These are phyloP conservation scores for Bryoglossum gracile DNA, from an alignment of 495 filamentous ascomycete genomes.

Conservation along the genomic window DNA sequence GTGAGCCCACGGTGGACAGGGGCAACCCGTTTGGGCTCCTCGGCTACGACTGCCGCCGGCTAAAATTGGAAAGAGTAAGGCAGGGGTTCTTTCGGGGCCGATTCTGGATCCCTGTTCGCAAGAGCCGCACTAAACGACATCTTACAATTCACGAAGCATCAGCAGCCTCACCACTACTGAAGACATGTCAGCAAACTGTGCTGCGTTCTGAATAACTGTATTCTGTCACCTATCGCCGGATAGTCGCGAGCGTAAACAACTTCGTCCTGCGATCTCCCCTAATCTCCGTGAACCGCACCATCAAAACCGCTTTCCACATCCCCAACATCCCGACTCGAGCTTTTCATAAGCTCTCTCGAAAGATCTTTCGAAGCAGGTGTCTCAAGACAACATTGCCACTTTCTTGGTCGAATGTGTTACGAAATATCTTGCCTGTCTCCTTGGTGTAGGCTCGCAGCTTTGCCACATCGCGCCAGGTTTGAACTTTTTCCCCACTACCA, in stretches of 20 bases:
- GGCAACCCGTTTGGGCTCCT: no score
- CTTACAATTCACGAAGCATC: neutral
- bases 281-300: constrained; percentile 4
- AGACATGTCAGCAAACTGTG: constrained; percentile 7
- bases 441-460: constrained; percentile 18
- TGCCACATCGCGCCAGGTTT: constrained; percentile 17
- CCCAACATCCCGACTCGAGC: constrained; percentile 10
- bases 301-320: constrained; percentile 13
- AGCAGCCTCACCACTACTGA: neutral
- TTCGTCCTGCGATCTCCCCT: constrained; percentile 8
- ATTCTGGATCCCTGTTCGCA: no score
- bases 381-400: constrained; percentile 6
- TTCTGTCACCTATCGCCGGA: neutral
- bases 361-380: neutral
- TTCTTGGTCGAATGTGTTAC: constrained; percentile 16
- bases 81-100: no score
- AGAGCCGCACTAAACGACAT: no score
- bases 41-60: no score
- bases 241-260: neutral
- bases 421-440: constrained; percentile 17
- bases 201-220: constrained; percentile 1
- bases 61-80: no score
- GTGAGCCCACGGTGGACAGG: no score
- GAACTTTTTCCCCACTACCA: constrained; percentile 16
- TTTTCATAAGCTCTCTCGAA: constrained; percentile 5